Conservation (phyloP, 1,139 yeast genomes). For the Taiozyma onychis region DNA sequence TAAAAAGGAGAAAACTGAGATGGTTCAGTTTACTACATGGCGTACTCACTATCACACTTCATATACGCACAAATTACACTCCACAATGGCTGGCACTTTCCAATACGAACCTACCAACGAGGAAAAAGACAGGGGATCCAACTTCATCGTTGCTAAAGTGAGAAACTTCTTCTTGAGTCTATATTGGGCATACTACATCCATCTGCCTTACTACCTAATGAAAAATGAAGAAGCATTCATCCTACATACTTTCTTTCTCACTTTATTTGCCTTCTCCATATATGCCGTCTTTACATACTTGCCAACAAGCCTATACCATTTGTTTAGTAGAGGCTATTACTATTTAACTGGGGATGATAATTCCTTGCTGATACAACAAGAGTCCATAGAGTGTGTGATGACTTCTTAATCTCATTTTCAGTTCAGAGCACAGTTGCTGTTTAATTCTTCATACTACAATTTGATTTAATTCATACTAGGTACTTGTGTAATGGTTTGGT, state of each 20-base stretch:
- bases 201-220: slow-evolving; percentile 36
- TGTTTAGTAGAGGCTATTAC: slow-evolving; percentile 23
- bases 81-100: slow-evolving; percentile 21
- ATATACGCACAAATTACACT: not conserved
- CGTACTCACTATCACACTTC: not conserved
- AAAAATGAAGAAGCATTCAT: slow-evolving; percentile 33
- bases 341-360: slow-evolving; percentile 26
- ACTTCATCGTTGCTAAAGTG: slow-evolving; percentile 13
- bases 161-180: slow-evolving; percentile 21
- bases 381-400: no score
- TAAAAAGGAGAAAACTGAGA: not conserved
- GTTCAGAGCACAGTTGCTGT: not conserved
- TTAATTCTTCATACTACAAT: not conserved
- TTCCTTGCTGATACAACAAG: slow-evolving; percentile 8
- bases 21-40: no score
- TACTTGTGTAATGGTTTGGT: not conserved
- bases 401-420: not conserved
- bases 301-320: slow-evolving; percentile 19
- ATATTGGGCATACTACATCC: slow-evolving; percentile 37
- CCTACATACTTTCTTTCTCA: slow-evolving; percentile 30
- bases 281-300: slow-evolving; percentile 25
- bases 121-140: slow-evolving; percentile 19
- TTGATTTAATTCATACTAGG: not conserved
- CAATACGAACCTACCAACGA: slow-evolving; percentile 20
- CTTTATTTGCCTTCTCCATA: slow-evolving; percentile 23